phyloP scores from a whole-genome alignment of 192 early-diverging fungal species.

The Haplosporangium gracile region DNA sequence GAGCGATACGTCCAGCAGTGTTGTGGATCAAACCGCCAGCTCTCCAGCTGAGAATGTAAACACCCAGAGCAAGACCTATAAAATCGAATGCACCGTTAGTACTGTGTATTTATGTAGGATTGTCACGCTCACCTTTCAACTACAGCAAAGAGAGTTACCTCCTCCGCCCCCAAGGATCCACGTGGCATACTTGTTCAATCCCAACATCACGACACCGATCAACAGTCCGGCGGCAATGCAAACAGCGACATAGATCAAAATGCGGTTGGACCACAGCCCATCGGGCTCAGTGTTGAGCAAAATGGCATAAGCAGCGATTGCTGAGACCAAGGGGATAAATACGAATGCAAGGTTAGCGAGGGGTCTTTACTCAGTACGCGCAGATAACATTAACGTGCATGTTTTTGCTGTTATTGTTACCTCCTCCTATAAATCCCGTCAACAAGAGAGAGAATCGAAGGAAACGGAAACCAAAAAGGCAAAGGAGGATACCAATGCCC shows the following conservation, averaged over 20 bases:
- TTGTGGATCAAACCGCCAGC: slow-evolving; percentile 30
- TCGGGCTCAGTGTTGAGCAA: slow-evolving; percentile 23
- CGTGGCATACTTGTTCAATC: slow-evolving; percentile 10
- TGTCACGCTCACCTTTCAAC: neutral
- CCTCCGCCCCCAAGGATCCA: slow-evolving; percentile 32
- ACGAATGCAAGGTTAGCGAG: neutral
- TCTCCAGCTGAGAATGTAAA: slow-evolving; percentile 33
- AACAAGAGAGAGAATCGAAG: slow-evolving; percentile 19
- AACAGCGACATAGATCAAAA: slow-evolving; percentile 23
- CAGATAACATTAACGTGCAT: neutral
- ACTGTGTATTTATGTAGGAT: too few species aligned
- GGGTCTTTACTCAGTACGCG: neutral
- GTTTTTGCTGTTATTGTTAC: neutral
- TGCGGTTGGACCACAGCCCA: slow-evolving; percentile 16
- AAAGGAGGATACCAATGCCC: slow-evolving; percentile 11
- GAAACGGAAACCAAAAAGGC: slow-evolving; percentile 15
- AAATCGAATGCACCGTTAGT: neutral
- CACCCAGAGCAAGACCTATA: slow-evolving; percentile 24
- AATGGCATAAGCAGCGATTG: slow-evolving; percentile 25
- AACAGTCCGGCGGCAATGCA: slow-evolving; percentile 22
- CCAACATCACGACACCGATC: slow-evolving; percentile 21
- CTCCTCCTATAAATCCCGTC: slow-evolving; percentile 28
- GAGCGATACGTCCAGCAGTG: slow-evolving; percentile 19
- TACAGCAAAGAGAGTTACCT: neutral
- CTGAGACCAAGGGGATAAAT: neutral